These are phyloP conservation scores for Casuarina cunninghamiana DNA, from an alignment of 306 rosid species.

Conservation along the genomic window DNA sequence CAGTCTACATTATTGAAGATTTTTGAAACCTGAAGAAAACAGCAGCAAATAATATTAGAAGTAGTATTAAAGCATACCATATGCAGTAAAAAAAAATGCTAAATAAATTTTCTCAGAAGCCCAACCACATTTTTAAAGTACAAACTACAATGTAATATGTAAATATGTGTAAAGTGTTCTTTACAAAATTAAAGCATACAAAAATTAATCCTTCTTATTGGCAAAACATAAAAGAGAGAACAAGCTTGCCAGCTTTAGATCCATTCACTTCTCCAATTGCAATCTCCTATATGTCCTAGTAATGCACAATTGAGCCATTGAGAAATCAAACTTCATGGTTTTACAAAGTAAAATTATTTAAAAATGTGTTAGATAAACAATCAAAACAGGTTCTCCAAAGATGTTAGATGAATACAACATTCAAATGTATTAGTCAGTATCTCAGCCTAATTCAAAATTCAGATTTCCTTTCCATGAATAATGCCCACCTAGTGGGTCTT, in stretches of 20 bases:
- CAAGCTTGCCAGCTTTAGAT: neutral
- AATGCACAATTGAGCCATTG: neutral
- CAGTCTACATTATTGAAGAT: neutral
- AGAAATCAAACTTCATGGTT: neutral
- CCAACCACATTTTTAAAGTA: neutral
- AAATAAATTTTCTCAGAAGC: neutral
- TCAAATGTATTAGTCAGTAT: neutral
- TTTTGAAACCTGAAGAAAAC: neutral
- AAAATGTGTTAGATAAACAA: neutral
- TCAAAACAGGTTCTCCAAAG: neutral
- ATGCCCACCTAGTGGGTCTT: neutral
- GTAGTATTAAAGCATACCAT: neutral
- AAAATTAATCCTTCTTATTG: neutral
- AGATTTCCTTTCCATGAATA: neutral
- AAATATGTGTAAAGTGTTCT: neutral
- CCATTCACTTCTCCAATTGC: neutral
- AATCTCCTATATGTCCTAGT: neutral
- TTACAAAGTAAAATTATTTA: neutral
- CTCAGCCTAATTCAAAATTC: neutral
- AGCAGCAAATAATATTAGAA: slow-evolving; percentile 1
- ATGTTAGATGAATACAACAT: neutral
- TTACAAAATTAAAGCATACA: neutral
- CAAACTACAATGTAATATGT: neutral
- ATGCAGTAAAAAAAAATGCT: neutral
- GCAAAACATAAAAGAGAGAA: neutral